Evolutionary conservation across 1,139 yeast species (phyloP), one percentile per base, ranked within the genome.

Genomic region (Yamadazyma atmosphaerica): DNA sequence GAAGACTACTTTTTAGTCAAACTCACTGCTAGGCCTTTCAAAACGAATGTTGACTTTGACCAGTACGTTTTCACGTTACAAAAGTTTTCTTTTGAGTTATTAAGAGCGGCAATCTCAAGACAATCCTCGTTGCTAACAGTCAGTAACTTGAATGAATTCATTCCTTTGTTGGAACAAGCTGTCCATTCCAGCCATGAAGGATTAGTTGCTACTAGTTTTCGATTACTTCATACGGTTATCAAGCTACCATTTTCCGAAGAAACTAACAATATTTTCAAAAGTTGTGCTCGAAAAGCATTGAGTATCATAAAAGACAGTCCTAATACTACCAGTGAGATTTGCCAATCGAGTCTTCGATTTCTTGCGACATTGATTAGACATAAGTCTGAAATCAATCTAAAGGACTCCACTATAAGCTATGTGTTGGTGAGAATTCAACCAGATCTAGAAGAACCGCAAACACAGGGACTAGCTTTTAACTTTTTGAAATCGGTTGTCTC

Each of bases 391-490:
- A 68, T 88, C 36, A 68, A 75, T 35, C 60, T 90, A 50, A 86
- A 85, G 52, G 86, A 84, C 34, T 65, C 80, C 1, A 88, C 96
- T 0, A 58, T 90, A 32, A 83, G 88, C 40, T 88, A 86, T 54
- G 67, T 92, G 22, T 63, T 94, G 47, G 77, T 79, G n/a, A 75
- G 88, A 46, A 69, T 92, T 40, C 81, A 79, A 55, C 95, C 97
- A 1, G 98, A 92, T 61, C 65, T 94, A 42, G 94, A 87, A 54
- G 97, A 92, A 52, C 96, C 96, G 3, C 83, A 79, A 50, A 79
- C 84, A 44, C 98, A 92, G 60, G 92, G 95, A 30, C 71, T 87
- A 37, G 95, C 97, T 0, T 88, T 90, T 59, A 81, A 83, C 38
- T 89, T 92, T 51, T 63, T 92, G 52, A 85, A 83, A 49, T 78